Evolutionary conservation across 805 yeast genomes (phyloP).

Genomic region (Lipomyces starkeyi): DNA sequence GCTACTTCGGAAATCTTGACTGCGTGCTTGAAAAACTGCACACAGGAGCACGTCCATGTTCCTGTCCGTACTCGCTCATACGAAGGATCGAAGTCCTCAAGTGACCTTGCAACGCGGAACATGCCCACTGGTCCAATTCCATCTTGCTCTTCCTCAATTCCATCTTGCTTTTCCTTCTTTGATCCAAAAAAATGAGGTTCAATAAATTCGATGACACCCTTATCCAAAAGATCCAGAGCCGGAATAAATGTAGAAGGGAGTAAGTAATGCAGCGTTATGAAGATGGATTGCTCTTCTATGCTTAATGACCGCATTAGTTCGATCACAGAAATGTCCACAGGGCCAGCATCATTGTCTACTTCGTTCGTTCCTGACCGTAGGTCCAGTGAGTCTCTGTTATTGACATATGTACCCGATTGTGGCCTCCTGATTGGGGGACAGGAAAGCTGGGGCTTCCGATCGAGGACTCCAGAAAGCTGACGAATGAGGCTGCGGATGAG

Average conservation of each 20-base stretch:
- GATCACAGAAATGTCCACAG: background rate
- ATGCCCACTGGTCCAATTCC: background rate
- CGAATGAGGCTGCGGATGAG: slow-evolving; percentile 15
- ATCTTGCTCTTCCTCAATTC: background rate
- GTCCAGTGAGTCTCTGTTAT: background rate
- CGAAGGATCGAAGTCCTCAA: background rate
- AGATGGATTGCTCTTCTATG: slow-evolving; percentile 1
- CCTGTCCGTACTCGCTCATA: slow-evolving; percentile 13
- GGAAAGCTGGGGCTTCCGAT: background rate
- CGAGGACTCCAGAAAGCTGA: slow-evolving; percentile 9
- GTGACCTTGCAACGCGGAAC: background rate
- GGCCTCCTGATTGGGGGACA: background rate
- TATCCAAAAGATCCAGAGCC: slow-evolving; percentile 21
- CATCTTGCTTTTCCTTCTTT: background rate
- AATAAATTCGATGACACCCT: slow-evolving; percentile 14
- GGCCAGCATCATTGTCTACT: background rate
- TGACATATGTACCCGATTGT: background rate
- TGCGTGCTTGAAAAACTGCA: slow-evolving; percentile 13
- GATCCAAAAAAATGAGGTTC: background rate
- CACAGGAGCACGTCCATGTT: slow-evolving; percentile 27
- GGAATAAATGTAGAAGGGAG: slow-evolving; percentile 21
- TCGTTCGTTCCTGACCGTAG: background rate
- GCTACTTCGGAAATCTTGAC: slow-evolving; percentile 11
- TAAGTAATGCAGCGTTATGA: slow-evolving; percentile 21
- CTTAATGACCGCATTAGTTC: background rate